Conservation (phyloP, 768 basidiomycete species). For the Candolleomyces eurysporus region DNA sequence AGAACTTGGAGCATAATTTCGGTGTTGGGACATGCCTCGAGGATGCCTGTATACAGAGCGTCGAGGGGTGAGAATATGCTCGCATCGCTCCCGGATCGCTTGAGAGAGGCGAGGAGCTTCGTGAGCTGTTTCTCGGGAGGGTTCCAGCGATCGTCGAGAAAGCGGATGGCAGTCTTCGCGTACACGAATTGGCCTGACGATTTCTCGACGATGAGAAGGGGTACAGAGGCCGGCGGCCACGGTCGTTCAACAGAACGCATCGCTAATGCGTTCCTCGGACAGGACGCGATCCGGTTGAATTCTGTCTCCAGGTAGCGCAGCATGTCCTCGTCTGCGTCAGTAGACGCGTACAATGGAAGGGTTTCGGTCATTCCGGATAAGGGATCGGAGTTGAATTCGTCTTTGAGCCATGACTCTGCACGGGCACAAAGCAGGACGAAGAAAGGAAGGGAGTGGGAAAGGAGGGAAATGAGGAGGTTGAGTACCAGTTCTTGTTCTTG, state of each 20-base stretch:
- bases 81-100: not conserved
- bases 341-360: slow-evolving; percentile 1
- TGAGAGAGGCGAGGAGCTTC: not conserved
- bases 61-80: not conserved
- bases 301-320: slow-evolving; percentile 12
- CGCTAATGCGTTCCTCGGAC: not conserved
- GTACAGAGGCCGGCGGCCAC: slow-evolving; percentile 17
- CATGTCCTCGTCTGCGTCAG: slow-evolving; percentile 17
- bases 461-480: slow-evolving; percentile 1
- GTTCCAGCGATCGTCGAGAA: slow-evolving; percentile 13
- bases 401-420: slow-evolving; percentile 21
- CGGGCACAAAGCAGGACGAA: slow-evolving; percentile 25
- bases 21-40: not conserved
- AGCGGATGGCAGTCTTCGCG: slow-evolving; percentile 18
- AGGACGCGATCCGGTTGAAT: slow-evolving; percentile 9
- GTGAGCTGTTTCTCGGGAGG: not conserved
- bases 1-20: not conserved
- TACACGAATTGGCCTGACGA: slow-evolving; percentile 26
- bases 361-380: not conserved
- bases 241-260: not conserved
- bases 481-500: slow-evolving; percentile 16
- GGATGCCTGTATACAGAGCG: not conserved
- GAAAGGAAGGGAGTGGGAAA: slow-evolving; percentile 13
- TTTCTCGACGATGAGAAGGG: slow-evolving; percentile 13
- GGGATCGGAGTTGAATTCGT: slow-evolving; percentile 8